Evolutionary conservation across 169 alveolate genomes (phyloP), one percentile per base, ranked within the genome.

Genomic region (Plasmodium billcollinsi): DNA sequence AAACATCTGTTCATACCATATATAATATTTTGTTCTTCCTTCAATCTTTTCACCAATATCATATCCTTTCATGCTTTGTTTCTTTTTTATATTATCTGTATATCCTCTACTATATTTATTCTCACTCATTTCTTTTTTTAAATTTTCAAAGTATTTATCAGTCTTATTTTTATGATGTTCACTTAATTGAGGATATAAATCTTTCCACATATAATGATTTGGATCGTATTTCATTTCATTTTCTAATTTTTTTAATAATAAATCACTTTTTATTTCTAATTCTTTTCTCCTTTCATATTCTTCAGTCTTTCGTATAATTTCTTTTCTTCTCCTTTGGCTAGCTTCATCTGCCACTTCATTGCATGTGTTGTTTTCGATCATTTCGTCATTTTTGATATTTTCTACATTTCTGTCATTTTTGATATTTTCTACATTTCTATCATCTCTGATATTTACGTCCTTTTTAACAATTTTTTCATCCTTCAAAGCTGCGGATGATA

Each of bases 151-250:
- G 18, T 86, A 86, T 86, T 70, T 72, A 45, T 86, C 92, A 4
- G 92, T 72, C 52, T 67, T 71, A 15, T 86, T 52, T 54, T 72
- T 86, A 47, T 74, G 78, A 59, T 74, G 74, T 7, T 70, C 88
- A 65, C 63, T 75, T 62, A 86, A 56, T 58, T 86, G 86, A 33
- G 92, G 92, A 54, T 86, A 86, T 20, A 86, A 73, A 54, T 86
- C 92, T 45, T 66, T 18, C 92, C 92, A 86, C 92, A 86, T 86
- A 26, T 86, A 86, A 73, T 86, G 92, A 20, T 86, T 61, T 33
- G 92, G 92, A 61, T 86, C 76, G 45, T 86, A 86, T 43, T 86
- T 86, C 92, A 86, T 86, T 86, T 86, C 92, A 11, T 86, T 72
- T 61, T 86, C 92, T 65, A 86, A 54, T 39, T 86, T 86, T 67